Percentiles rank a stretch among this genome's conserved stretches.
Evolutionary conservation across 805 yeast genomes (phyloP).

Genomic region (Candida patagonica): DNA sequence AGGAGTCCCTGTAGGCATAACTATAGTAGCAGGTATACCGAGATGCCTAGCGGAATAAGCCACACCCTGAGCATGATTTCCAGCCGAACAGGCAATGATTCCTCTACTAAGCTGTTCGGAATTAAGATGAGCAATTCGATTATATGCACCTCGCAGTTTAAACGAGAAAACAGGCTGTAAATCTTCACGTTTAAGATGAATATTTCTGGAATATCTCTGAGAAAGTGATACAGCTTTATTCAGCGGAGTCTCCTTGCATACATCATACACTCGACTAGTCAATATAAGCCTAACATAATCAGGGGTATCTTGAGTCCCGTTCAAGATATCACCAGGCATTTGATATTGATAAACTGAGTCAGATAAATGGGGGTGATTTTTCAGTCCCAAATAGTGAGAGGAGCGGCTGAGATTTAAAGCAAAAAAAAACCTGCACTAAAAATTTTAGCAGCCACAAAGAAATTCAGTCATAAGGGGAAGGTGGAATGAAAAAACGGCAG

Average conservation of each 20-base stretch:
- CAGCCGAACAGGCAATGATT: conserved; percentile 97
- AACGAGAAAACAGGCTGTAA: conserved; percentile 90
- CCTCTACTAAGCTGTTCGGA: conserved; percentile 59
- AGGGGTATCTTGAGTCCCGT: conserved; percentile 41
- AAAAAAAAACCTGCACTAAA: no score
- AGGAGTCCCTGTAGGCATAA: conserved; percentile 97
- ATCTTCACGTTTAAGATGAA: conserved; percentile 84
- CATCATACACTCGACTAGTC: conserved; percentile 92
- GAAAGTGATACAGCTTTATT: conserved; percentile 67
- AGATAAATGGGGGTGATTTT: no score
- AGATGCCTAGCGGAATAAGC: conserved; percentile 82
- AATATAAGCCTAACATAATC: conserved; percentile 86
- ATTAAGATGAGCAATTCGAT: conserved; percentile 81
- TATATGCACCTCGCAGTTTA: conserved; percentile 95
- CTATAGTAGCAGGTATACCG: conserved; percentile 89
- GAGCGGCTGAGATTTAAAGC: no score
- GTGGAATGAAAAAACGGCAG: no score
- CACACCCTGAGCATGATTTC: conserved; percentile 99
- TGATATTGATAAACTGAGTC: no score
- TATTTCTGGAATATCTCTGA: conserved; percentile 63
- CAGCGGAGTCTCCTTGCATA: conserved; percentile 82
- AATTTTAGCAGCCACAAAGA: no score
- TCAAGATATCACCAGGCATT: no score
- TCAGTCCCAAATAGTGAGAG: no score
- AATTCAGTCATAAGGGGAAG: no score